Evolutionary conservation across 805 yeast genomes (phyloP), one percentile per base, ranked within the genome.

Genomic region (Saccharomycopsis sp.): DNA sequence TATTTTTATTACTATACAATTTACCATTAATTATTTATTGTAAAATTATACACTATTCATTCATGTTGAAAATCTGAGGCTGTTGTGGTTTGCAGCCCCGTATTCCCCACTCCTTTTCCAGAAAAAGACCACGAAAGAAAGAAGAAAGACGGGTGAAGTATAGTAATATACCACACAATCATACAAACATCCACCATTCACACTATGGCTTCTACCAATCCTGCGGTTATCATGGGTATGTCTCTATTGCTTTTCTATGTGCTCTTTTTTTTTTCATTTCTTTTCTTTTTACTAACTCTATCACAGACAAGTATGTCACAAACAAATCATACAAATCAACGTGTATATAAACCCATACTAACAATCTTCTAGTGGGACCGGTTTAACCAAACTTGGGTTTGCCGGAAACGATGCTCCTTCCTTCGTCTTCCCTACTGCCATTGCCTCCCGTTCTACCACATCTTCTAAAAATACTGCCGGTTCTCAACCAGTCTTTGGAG

Each of bases 391-490:
- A 60, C 72, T 92, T 51, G 98, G 98, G 21, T 92, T 88, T 65
- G 98, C 98, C 51, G 98, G 98, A 42, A 92, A 92, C 59, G 98
- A 92, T 63, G 72, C 96, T 19, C 98, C 98, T 31, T 88, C 96
- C 3, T 92, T 83, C 72, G 86, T 92, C 25, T 85, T 92, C 55
- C 98, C 98, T 39, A 92, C 98, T 1, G 97, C 96, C 4, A 92
- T 92, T 60, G 79, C 94, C 20, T 36, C 45, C 5, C 25, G 49
- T 29, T 43, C 50, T 17, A 58, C 61, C 33, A 67, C 72, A 34
- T 53, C 69, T 6, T n/a, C n/a, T n/a, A n/a, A n/a, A n/a, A n/a
- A n/a, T n/a, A 47, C 52, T n/a, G 35, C 19, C 30, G 20, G 27
- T 14, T 26, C 32, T 52, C 48, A 49, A 39, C 41, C 42, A 28